Conservation (phyloP, 768 basidiomycete species). For the Chalciporus pseudorubinellus region DNA sequence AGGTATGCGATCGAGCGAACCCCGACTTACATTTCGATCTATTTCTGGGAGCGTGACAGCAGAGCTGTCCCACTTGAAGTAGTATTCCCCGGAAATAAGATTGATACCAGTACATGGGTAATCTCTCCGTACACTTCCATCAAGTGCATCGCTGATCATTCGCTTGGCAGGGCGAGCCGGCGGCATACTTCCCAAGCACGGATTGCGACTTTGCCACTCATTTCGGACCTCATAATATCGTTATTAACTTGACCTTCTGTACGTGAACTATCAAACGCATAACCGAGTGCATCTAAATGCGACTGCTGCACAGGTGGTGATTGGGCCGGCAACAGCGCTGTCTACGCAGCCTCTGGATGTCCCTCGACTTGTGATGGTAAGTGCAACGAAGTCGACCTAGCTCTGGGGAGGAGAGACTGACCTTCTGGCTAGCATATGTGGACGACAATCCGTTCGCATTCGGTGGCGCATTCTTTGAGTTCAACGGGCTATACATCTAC, state of each 20-base stretch:
- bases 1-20: constrained; percentile 37
- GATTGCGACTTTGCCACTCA: constrained; percentile 54
- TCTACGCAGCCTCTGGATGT: constrained; percentile 21
- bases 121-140: neutral
- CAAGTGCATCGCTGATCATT: neutral
- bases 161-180: constrained; percentile 49
- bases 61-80: constrained; percentile 33
- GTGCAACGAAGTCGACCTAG: constrained; percentile 2
- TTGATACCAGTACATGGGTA: constrained; percentile 22
- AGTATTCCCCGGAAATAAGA: constrained; percentile 12
- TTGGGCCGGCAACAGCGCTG: constrained; percentile 20
- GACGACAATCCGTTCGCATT: constrained; percentile 23
- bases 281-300: constrained; percentile 5
- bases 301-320: constrained; percentile 15
- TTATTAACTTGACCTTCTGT: constrained; percentile 15
- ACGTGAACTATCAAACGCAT: neutral
- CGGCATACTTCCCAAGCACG: constrained; percentile 59
- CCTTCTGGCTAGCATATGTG: constrained; percentile 45
- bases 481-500: constrained; percentile 7
- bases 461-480: constrained; percentile 6
- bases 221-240: constrained; percentile 56
- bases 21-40: constrained; percentile 33
- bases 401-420: neutral
- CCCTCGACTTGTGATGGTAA: constrained; percentile 25
- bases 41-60: constrained; percentile 37